Conservation (phyloP, 306 rosid genomes). For the Pachyrhizus erosus region DNA sequence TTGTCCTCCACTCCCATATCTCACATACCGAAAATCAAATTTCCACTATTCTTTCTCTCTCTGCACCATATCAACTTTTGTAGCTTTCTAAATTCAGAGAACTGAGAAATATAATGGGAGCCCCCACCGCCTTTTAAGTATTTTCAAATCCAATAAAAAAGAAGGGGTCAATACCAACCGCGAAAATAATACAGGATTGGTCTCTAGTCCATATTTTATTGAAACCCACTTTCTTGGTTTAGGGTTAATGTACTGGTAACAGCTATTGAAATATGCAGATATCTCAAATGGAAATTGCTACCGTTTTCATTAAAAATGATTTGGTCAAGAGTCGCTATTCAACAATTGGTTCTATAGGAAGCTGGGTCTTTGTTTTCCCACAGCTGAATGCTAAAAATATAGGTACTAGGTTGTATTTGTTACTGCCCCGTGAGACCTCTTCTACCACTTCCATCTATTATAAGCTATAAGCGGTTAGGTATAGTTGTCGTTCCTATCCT, state of each 20-base stretch:
- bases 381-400: constrained; percentile 35
- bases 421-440: constrained; percentile 3
- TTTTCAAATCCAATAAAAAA: neutral
- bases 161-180: constrained; percentile 28
- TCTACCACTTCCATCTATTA: constrained; percentile 7
- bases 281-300: constrained; percentile 37
- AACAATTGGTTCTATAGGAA: constrained; percentile 20
- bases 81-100: constrained; percentile 39
- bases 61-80: constrained; percentile 20
- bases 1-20: constrained; percentile 55
- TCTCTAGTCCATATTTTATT: neutral
- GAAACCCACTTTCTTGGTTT: constrained; percentile 15
- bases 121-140: neutral
- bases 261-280: constrained; percentile 42
- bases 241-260: constrained; percentile 27
- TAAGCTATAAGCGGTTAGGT: constrained; percentile 7
- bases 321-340: constrained; percentile 36
- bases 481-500: constrained; percentile 25
- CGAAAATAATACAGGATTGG: constrained; percentile 14
- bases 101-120: constrained; percentile 14
- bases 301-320: constrained; percentile 39
- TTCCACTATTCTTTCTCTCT: neutral
- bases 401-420: constrained; percentile 41
- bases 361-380: constrained; percentile 7
- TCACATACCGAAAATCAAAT: constrained; percentile 44